Conservation (phyloP, 2,329 filamentous ascomycete genomes). For the Fusarium fujikuroi region DNA sequence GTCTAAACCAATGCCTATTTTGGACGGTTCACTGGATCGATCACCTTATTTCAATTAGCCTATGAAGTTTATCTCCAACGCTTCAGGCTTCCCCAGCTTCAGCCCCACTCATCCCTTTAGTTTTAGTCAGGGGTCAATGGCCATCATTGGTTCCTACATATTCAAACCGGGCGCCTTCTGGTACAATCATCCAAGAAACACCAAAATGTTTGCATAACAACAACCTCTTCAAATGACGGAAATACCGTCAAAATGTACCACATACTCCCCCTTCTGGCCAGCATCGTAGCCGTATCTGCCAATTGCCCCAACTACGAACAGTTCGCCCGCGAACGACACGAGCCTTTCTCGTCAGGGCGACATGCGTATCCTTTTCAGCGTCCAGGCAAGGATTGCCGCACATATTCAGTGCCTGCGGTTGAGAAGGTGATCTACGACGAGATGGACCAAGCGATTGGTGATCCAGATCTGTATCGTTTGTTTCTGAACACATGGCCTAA, state of each 20-base stretch:
- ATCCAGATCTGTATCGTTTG: constrained; percentile 78
- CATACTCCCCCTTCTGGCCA: constrained; percentile 6
- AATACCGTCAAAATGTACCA: constrained; percentile 11
- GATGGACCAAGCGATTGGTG: constrained; percentile 75
- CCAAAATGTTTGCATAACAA: constrained; percentile 18
- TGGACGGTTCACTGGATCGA: background rate
- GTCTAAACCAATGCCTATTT: background rate
- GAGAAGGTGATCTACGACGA: constrained; percentile 76
- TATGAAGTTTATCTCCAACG: background rate
- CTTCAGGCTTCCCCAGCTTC: constrained; percentile 15
- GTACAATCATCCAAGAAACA: background rate
- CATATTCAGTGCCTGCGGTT: constrained; percentile 80
- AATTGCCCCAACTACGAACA: constrained; percentile 51
- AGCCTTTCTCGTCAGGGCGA: constrained; percentile 80
- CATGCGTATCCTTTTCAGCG: constrained; percentile 84
- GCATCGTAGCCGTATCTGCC: constrained; percentile 37
- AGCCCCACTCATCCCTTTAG: background rate
- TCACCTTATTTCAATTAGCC: background rate
- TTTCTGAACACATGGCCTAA: constrained; percentile 81
- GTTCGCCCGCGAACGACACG: constrained; percentile 59
- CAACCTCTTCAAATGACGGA: constrained; percentile 14
- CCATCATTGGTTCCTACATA: background rate
- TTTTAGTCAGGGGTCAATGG: constrained; percentile 21
- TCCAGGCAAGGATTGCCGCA: constrained; percentile 79
- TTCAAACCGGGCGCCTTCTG: background rate